Evolutionary conservation across 495 filamentous ascomycete genomes (phyloP).

Genomic region (Hypomontagnella monticulosa): DNA sequence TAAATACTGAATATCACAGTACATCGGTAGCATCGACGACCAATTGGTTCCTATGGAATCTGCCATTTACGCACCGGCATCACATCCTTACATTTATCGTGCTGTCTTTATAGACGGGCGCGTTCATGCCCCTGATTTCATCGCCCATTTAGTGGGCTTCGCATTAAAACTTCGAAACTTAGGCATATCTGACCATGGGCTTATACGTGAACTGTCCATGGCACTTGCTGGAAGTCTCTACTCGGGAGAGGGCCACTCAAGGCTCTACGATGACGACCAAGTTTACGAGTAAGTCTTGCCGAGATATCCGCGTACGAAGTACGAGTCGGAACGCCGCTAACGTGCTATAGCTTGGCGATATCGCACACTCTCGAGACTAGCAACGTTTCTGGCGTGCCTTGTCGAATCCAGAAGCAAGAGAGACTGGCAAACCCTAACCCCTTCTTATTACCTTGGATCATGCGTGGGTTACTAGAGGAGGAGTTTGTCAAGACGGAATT

Average conservation of each 20-base stretch:
- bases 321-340: conserved; percentile 30
- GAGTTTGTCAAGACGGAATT: conserved; percentile 86
- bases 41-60: conserved; percentile 88
- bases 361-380: conserved; percentile 88
- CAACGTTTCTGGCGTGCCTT: conserved; percentile 61
- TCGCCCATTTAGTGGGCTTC: conserved; percentile 93
- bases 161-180: conserved; percentile 92
- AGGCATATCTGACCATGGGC: conserved; percentile 89
- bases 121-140: conserved; percentile 91
- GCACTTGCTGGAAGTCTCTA: conserved; percentile 93
- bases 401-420: conserved; percentile 58
- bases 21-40: conserved; percentile 91
- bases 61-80: conserved; percentile 80
- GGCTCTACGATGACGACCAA: conserved; percentile 88
- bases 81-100: conserved; percentile 91
- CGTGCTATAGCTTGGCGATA: conserved; percentile 71
- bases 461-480: conserved; percentile 92
- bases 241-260: conserved; percentile 89
- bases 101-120: conserved; percentile 95
- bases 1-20: conserved; percentile 29
- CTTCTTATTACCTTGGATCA: conserved; percentile 91
- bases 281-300: conserved; percentile 76
- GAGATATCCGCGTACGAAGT: neutral
- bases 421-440: conserved; percentile 69
- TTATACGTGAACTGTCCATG: conserved; percentile 88